A percentile compares a stretch with the other conserved stretches of the same genome.
Evolutionary conservation across 805 yeast species (phyloP).

Genomic region (Saccharomyces kudriavzevii): DNA sequence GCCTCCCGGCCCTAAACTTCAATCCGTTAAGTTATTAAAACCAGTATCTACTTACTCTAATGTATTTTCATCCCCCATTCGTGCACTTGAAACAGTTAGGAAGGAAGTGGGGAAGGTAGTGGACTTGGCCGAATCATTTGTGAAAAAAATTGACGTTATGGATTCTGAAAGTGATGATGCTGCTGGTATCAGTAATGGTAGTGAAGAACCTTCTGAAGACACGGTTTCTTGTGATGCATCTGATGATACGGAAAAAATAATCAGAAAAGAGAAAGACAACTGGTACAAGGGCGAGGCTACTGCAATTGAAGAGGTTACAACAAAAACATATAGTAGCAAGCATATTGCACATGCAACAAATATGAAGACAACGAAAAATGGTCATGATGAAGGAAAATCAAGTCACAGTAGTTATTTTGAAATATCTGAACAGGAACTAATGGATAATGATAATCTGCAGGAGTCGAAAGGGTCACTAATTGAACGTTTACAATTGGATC

Average conservation of each 20-base stretch:
- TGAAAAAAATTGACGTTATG: slow-evolving; percentile 11
- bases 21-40: background rate
- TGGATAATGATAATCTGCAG: background rate
- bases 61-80: slow-evolving; percentile 11
- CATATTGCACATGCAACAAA: background rate
- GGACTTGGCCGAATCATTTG: slow-evolving; percentile 11
- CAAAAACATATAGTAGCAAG: background rate
- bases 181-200: background rate
- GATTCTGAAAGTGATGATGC: slow-evolving; percentile 2
- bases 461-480: background rate
- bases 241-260: background rate
- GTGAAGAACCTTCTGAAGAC: background rate
- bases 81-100: slow-evolving; percentile 7
- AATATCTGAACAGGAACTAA: background rate
- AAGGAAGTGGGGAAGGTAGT: slow-evolving; percentile 12
- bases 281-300: background rate
- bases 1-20: background rate
- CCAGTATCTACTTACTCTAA: background rate
- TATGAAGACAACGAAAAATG: background rate
- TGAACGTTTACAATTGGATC: background rate
- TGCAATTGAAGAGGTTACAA: background rate
- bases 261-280: background rate
- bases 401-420: background rate
- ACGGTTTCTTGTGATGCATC: background rate
- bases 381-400: background rate